Conservation (phyloP, 495 filamentous ascomycete species). For the Darksidea phi region DNA sequence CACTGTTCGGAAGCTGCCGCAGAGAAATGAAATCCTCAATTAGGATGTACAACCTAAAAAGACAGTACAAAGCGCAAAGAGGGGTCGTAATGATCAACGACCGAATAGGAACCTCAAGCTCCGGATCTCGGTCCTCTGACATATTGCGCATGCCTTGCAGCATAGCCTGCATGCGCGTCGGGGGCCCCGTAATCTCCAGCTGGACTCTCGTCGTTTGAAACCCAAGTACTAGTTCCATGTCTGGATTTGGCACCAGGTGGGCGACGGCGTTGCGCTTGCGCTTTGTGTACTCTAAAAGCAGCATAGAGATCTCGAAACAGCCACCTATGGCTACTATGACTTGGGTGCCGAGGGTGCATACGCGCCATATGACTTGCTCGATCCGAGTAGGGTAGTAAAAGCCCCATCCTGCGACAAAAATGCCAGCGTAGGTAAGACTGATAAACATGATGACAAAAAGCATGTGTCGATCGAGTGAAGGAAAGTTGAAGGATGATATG, state of each 20-base stretch:
- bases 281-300: not conserved
- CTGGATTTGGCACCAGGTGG: not conserved
- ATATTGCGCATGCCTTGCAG: not conserved
- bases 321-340: not conserved
- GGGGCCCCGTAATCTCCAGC: not conserved
- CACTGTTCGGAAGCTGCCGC: slow-evolving; percentile 17
- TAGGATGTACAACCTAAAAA: slow-evolving; percentile 12
- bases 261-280: not conserved
- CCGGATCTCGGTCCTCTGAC: not conserved
- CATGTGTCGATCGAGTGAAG: not conserved
- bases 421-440: not conserved
- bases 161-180: not conserved
- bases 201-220: not conserved
- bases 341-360: slow-evolving; percentile 1
- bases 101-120: slow-evolving; percentile 5
- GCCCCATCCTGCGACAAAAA: slow-evolving; percentile 31
- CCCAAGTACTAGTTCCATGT: not conserved
- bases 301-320: not conserved
- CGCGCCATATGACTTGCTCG: slow-evolving; percentile 27
- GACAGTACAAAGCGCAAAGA: slow-evolving; percentile 15
- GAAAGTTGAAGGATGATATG: slow-evolving; percentile 4
- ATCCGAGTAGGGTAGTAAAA: slow-evolving; percentile 19
- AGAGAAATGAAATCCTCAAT: slow-evolving; percentile 22
- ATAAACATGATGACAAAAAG: not conserved
- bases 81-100: slow-evolving; percentile 9